Evolutionary conservation across 176 grass and related monocot genomes (phyloP).

Genomic region (Poa annua): DNA sequence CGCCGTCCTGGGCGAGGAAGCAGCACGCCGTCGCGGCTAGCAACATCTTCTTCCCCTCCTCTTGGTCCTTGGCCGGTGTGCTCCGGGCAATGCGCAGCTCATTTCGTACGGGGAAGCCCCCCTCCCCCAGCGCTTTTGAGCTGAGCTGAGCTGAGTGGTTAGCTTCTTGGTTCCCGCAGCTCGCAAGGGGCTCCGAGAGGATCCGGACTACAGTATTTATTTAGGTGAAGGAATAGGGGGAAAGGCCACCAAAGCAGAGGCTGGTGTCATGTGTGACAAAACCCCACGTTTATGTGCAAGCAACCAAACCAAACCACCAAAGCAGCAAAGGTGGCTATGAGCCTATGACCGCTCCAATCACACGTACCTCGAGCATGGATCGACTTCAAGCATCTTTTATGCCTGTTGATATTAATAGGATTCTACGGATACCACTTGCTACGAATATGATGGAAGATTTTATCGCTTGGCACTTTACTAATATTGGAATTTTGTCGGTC

Average conservation of each 20-base stretch:
- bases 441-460: no score
- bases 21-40: slow-evolving; percentile 9
- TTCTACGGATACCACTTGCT: no score
- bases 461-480: no score
- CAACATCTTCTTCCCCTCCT: not conserved
- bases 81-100: slow-evolving; percentile 36
- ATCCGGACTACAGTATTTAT: not conserved
- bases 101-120: slow-evolving; percentile 40
- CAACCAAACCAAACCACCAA: slow-evolving; percentile 2
- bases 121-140: slow-evolving; percentile 30
- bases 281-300: slow-evolving; percentile 36
- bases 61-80: slow-evolving; percentile 1
- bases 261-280: slow-evolving; percentile 3
- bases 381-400: no score
- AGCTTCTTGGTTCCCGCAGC: slow-evolving; percentile 41
- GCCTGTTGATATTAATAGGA: no score
- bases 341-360: no score
- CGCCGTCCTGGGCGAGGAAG: slow-evolving; percentile 20
- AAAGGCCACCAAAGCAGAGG: slow-evolving; percentile 40
- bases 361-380: no score
- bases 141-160: slow-evolving; percentile 8
- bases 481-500: no score
- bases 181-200: slow-evolving; percentile 35
- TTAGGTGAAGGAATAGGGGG: slow-evolving; percentile 7
- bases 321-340: slow-evolving; percentile 12